Percentiles rank a stretch among this genome's conserved stretches.
Conservation (phyloP, 2,329 filamentous ascomycete species). For the Lasiodiplodia citricola region DNA sequence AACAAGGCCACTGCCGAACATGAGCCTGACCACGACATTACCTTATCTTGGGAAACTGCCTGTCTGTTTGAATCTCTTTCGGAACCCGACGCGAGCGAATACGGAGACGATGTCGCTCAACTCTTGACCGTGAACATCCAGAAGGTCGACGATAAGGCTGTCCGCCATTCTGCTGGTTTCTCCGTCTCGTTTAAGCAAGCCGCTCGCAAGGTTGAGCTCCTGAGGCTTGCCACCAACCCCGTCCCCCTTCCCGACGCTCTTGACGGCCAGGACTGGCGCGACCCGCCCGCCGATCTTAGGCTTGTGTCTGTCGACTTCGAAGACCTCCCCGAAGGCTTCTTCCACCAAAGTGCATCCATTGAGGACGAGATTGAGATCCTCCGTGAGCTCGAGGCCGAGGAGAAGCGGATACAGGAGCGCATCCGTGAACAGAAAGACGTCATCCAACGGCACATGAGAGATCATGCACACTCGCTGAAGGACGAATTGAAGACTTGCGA, state of each 20-base stretch:
- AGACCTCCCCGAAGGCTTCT: constrained; percentile 25
- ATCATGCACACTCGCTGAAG: constrained; percentile 40
- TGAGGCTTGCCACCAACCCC: constrained; percentile 42
- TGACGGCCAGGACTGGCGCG: constrained; percentile 43
- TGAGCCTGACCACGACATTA: constrained; percentile 38
- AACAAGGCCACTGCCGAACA: constrained; percentile 32
- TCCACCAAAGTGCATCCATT: constrained; percentile 31
- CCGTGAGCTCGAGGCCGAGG: constrained; percentile 44
- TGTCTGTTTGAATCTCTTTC: constrained; percentile 41
- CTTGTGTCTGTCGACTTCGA: constrained; percentile 32
- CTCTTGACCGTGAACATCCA: constrained; percentile 48
- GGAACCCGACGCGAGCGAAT: constrained; percentile 27
- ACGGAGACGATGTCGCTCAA: constrained; percentile 39
- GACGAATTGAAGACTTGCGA: constrained; percentile 51
- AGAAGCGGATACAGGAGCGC: constrained; percentile 43
- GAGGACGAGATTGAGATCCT: constrained; percentile 50
- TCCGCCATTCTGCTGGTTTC: constrained; percentile 43
- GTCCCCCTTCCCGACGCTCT: constrained; percentile 37
- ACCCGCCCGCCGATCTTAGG: constrained; percentile 43
- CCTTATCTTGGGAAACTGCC: constrained; percentile 45
- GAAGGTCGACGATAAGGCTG: constrained; percentile 42
- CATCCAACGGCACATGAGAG: constrained; percentile 39
- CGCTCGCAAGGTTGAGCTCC: constrained; percentile 42
- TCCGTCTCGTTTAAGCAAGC: constrained; percentile 48
- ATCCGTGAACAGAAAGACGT: constrained; percentile 43